phyloP scores from a whole-genome alignment of 345 rosid species.

The Salix caprea region DNA sequence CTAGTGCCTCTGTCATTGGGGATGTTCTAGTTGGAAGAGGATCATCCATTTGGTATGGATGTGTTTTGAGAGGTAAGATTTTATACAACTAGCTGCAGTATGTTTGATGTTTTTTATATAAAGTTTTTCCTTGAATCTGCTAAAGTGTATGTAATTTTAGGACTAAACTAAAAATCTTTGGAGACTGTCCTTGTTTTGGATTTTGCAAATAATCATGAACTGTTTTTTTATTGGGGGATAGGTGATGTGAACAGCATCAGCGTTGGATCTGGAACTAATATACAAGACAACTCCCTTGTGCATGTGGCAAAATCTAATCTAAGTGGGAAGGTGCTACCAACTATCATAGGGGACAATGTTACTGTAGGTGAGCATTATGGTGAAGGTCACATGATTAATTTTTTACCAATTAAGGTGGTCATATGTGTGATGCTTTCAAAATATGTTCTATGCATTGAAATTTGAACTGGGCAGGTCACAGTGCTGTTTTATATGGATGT shows the following conservation, averaged over 20 bases:
- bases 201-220: slow-evolving; percentile 1
- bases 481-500: slow-evolving; percentile 96
- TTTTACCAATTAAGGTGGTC: neutral
- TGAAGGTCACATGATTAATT: neutral
- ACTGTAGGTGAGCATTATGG: slow-evolving; percentile 65
- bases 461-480: slow-evolving; percentile 61
- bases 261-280: slow-evolving; percentile 88
- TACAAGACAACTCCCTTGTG: slow-evolving; percentile 95
- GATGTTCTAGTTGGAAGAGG: slow-evolving; percentile 78
- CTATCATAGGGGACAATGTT: slow-evolving; percentile 85
- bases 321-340: slow-evolving; percentile 84
- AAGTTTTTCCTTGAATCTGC: neutral
- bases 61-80: slow-evolving; percentile 81
- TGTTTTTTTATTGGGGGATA: slow-evolving; percentile 12
- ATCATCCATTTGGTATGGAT: slow-evolving; percentile 93
- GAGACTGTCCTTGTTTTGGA: neutral
- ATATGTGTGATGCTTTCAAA: neutral
- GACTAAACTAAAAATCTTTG: neutral
- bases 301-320: slow-evolving; percentile 93
- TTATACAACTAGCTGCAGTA: neutral
- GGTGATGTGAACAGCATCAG: slow-evolving; percentile 82
- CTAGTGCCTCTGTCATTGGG: slow-evolving; percentile 85
- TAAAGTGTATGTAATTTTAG: neutral
- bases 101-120: neutral
- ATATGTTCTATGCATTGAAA: slow-evolving; percentile 12